These are phyloP conservation scores for Melampsora americana DNA, from an alignment of 1,284 basidiomycete genomes.

Conservation along the genomic window DNA sequence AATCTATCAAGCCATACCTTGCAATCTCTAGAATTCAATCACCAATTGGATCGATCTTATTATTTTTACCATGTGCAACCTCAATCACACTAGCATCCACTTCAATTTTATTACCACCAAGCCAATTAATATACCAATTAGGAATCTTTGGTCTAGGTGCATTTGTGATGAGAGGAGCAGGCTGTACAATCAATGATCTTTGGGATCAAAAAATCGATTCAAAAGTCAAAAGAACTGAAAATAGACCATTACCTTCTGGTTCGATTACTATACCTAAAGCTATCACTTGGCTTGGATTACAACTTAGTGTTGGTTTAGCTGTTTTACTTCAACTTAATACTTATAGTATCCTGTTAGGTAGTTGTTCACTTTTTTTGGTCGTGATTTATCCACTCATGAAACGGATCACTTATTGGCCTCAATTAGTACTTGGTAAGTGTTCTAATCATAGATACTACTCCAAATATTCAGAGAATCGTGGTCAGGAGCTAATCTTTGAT, in stretches of 20 bases:
- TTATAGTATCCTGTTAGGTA: conserved; percentile 91
- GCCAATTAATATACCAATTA: conserved; percentile 70
- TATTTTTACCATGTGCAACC: conserved; percentile 63
- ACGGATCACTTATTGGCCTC: conserved; percentile 93
- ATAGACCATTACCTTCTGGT: conserved; percentile 72
- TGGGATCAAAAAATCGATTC: conserved; percentile 92
- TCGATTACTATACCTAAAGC: conserved; percentile 76
- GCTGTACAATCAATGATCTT: conserved; percentile 98
- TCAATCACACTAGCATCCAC: conserved; percentile 91
- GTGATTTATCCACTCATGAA: conserved; percentile 96
- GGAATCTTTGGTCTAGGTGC: conserved; percentile 85
- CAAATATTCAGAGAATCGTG: no score
- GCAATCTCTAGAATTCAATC: conserved; percentile 19
- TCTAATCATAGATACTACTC: no score
- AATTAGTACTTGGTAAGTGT: conserved; percentile 80
- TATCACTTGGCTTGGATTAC: conserved; percentile 74
- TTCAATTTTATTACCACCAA: conserved; percentile 64
- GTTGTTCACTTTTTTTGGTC: conserved; percentile 81
- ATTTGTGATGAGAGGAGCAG: conserved; percentile 92
- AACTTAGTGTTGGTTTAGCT: conserved; percentile 79
- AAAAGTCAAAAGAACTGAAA: conserved; percentile 74
- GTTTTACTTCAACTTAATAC: conserved; percentile 87
- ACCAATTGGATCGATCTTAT: conserved; percentile 21
- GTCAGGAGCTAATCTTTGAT: background rate
- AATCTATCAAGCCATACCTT: conserved; percentile 22